phyloP scores from a whole-genome alignment of 331 rosid species.

The Arachis monticola region DNA sequence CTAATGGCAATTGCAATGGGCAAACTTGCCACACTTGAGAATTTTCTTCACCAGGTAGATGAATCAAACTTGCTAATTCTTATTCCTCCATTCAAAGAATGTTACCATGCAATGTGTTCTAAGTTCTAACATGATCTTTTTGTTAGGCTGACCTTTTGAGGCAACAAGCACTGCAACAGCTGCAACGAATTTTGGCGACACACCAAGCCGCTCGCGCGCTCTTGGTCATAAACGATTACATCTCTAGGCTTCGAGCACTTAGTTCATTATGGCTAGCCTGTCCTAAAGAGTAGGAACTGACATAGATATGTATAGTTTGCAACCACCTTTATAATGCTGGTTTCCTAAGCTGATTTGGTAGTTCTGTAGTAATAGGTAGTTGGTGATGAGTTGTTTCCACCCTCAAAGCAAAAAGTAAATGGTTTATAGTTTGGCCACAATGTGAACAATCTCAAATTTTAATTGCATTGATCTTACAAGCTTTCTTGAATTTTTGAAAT shows the following conservation, averaged over 20 bases:
- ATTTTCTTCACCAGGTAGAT: constrained; percentile 75
- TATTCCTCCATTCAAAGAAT: background rate
- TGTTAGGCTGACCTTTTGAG: constrained; percentile 85
- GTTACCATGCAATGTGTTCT: background rate
- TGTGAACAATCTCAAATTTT: constrained; percentile 11
- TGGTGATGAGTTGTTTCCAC: background rate
- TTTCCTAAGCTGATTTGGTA: constrained; percentile 4
- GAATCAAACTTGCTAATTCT: background rate
- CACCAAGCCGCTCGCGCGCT: constrained; percentile 82
- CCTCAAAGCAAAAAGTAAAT: background rate
- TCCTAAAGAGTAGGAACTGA: constrained; percentile 59
- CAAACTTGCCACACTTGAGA: constrained; percentile 76
- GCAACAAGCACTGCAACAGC: constrained; percentile 81
- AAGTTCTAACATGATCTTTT: background rate
- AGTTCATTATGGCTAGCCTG: constrained; percentile 90
- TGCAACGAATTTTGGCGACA: constrained; percentile 69
- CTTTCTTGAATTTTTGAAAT: constrained; percentile 28
- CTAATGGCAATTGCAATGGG: constrained; percentile 94
- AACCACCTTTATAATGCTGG: background rate
- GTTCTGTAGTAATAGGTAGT: constrained; percentile 2
- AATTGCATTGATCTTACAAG: constrained; percentile 29
- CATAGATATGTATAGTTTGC: background rate
- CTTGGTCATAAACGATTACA: constrained; percentile 67
- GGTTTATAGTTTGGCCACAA: background rate
- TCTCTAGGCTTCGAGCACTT: constrained; percentile 78